Evolutionary conservation across 2,329 filamentous ascomycete species (phyloP).

Genomic region (Ascosphaera acerosa): DNA sequence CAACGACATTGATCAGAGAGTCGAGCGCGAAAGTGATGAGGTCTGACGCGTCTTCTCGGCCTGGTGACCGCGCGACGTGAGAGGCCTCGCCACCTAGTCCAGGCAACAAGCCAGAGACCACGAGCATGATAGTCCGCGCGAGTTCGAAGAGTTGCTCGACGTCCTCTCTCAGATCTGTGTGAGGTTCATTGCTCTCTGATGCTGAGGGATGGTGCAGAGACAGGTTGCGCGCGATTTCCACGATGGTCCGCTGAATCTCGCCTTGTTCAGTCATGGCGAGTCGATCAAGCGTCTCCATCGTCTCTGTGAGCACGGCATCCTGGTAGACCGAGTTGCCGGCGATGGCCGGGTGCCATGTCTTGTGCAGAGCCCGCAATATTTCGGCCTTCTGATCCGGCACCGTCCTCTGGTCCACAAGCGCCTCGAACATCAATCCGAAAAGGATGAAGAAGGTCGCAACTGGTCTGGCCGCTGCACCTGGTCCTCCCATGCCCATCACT

Average conservation of each 20-base stretch:
- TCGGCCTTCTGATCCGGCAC: conserved; percentile 58
- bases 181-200: conserved; percentile 36
- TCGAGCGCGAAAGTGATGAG: conserved; percentile 60
- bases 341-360: conserved; percentile 81
- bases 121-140: conserved; percentile 84
- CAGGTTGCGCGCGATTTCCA: conserved; percentile 74
- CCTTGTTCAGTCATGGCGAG: conserved; percentile 77
- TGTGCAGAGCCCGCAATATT: conserved; percentile 75
- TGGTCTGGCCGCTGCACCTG: too few species aligned
- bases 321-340: conserved; percentile 93
- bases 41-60: conserved; percentile 66
- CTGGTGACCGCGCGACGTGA: conserved; percentile 42
- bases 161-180: conserved; percentile 74
- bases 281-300: conserved; percentile 83
- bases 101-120: conserved; percentile 66
- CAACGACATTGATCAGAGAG: conserved; percentile 77
- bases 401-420: conserved; percentile 51
- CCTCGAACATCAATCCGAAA: conserved; percentile 90
- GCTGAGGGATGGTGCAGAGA: conserved; percentile 84
- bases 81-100: conserved; percentile 32
- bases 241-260: conserved; percentile 73
- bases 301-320: conserved; percentile 86
- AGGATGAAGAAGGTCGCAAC: conserved; percentile 98
- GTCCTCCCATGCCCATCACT: too few species aligned
- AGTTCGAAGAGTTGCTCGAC: conserved; percentile 96